A percentile compares a stretch with the other conserved stretches of the same genome.
phyloP scores from a whole-genome alignment of 169 alveolate genomes.

The Cardiosporidium cionae region DNA sequence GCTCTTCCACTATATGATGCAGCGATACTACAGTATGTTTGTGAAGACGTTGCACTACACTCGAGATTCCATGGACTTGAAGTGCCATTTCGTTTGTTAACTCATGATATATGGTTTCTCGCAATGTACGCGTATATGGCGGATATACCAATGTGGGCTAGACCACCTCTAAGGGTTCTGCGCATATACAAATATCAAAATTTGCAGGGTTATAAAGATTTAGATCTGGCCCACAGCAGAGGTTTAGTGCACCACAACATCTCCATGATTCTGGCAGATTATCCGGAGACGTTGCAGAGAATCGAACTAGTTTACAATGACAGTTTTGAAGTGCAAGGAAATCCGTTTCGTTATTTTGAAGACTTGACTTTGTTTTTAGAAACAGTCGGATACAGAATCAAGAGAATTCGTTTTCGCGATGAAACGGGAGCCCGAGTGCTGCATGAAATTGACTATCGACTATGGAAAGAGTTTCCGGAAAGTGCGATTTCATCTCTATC shows the following conservation, averaged over 20 bases:
- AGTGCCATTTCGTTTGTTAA: slow-evolving; percentile 44
- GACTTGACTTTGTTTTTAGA: slow-evolving; percentile 40
- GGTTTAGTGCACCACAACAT: slow-evolving; percentile 45
- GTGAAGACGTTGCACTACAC: slow-evolving; percentile 47
- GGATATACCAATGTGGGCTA: slow-evolving; percentile 54
- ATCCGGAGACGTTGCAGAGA: slow-evolving; percentile 33
- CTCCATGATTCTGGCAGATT: slow-evolving; percentile 36
- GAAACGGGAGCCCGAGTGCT: no score
- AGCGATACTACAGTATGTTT: slow-evolving; percentile 43
- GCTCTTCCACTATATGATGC: slow-evolving; percentile 55
- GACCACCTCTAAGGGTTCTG: slow-evolving; percentile 46
- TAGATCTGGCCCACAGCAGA: slow-evolving; percentile 45
- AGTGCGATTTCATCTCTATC: not conserved
- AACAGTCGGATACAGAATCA: slow-evolving; percentile 31
- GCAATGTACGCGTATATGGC: slow-evolving; percentile 46
- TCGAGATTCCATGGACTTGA: slow-evolving; percentile 49
- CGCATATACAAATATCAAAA: slow-evolving; percentile 44
- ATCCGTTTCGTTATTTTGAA: slow-evolving; percentile 39
- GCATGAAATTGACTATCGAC: no score
- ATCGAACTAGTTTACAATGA: slow-evolving; percentile 41
- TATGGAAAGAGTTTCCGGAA: not conserved
- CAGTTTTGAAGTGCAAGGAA: slow-evolving; percentile 24
- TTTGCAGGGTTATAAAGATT: slow-evolving; percentile 42
- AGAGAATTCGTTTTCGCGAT: slow-evolving; percentile 23
- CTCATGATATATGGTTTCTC: slow-evolving; percentile 47